Evolutionary conservation across 495 filamentous ascomycete genomes (phyloP).

Genomic region (Penicillium psychrofluorescens): DNA sequence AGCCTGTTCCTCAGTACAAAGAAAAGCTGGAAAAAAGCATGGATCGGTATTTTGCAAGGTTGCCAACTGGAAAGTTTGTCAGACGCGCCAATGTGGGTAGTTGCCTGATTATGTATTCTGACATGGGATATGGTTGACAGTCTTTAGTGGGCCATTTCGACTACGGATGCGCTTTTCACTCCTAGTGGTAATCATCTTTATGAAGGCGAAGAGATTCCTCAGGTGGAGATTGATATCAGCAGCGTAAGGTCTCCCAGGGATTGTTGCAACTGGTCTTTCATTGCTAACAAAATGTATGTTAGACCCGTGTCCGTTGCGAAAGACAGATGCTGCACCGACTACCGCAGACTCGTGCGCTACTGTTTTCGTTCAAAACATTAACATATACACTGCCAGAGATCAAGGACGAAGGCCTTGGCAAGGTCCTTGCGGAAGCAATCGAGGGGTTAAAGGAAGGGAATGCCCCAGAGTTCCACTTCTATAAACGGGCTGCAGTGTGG

Average conservation of each 20-base stretch:
- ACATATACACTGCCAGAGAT: conserved; percentile 57
- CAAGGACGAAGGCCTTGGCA: conserved; percentile 54
- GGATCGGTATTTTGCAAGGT: conserved; percentile 58
- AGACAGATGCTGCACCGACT: conserved; percentile 64
- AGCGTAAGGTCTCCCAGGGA: not conserved
- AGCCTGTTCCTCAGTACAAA: conserved; percentile 55
- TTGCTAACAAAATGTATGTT: not conserved
- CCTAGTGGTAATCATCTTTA: conserved; percentile 11
- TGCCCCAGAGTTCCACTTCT: conserved; percentile 54
- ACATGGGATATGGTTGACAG: conserved; percentile 22
- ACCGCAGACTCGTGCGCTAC: conserved; percentile 50
- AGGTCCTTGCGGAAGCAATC: conserved; percentile 58
- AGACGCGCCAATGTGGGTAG: conserved; percentile 47
- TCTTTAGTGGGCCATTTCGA: conserved; percentile 6
- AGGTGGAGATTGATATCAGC: conserved; percentile 4
- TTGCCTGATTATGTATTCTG: conserved; percentile 20
- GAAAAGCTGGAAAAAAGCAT: conserved; percentile 63
- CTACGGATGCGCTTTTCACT: conserved; percentile 5
- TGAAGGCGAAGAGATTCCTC: conserved; percentile 8
- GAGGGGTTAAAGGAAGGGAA: conserved; percentile 59
- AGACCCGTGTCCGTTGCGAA: conserved; percentile 56
- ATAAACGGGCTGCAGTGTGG: conserved; percentile 61
- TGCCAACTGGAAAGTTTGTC: conserved; percentile 23
- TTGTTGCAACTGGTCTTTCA: not conserved
- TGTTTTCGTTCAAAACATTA: conserved; percentile 74